Conservation (phyloP, 768 basidiomycete species). For the Boletus rufocinnamomeus region DNA sequence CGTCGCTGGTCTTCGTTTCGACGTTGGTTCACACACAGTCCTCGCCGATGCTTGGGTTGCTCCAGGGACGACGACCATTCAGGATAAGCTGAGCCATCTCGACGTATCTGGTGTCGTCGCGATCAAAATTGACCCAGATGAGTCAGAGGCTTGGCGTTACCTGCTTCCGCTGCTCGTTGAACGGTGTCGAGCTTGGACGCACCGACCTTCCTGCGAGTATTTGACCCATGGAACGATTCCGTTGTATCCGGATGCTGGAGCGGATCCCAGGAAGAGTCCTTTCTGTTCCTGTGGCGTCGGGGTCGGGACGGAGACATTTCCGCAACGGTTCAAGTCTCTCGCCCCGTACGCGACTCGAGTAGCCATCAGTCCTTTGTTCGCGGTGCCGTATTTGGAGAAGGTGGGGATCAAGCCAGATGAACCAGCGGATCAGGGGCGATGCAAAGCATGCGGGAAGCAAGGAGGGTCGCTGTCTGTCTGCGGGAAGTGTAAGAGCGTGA, state of each 20-base stretch:
- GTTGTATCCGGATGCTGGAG: conserved; percentile 32
- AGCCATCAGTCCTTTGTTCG: conserved; percentile 56
- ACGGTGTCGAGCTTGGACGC: conserved; percentile 56
- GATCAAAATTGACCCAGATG: conserved; percentile 20
- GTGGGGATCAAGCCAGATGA: conserved; percentile 22
- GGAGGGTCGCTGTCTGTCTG: conserved; percentile 34
- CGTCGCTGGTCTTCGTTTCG: conserved; percentile 47
- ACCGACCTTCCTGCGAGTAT: conserved; percentile 52
- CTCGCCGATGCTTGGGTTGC: conserved; percentile 53
- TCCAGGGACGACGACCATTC: conserved; percentile 32
- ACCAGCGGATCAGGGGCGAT: conserved; percentile 4
- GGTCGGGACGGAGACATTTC: conserved; percentile 44
- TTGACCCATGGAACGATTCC: conserved; percentile 37
- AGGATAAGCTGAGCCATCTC: conserved; percentile 1
- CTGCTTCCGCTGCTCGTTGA: conserved; percentile 53
- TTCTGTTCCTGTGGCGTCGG: conserved; percentile 58
- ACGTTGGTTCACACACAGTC: conserved; percentile 50
- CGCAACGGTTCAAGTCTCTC: conserved; percentile 40
- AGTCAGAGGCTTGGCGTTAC: conserved; percentile 47
- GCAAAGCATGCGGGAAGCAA: conserved; percentile 27
- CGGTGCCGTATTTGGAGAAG: conserved; percentile 49
- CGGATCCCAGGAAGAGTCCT: conserved; percentile 40
- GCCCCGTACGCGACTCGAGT: conserved; percentile 48
- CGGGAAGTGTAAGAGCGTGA: conserved; percentile 38
- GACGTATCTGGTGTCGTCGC: conserved; percentile 16